phyloP scores from a whole-genome alignment of 129 eudicot genomes.

The Flaveria trinervia region DNA sequence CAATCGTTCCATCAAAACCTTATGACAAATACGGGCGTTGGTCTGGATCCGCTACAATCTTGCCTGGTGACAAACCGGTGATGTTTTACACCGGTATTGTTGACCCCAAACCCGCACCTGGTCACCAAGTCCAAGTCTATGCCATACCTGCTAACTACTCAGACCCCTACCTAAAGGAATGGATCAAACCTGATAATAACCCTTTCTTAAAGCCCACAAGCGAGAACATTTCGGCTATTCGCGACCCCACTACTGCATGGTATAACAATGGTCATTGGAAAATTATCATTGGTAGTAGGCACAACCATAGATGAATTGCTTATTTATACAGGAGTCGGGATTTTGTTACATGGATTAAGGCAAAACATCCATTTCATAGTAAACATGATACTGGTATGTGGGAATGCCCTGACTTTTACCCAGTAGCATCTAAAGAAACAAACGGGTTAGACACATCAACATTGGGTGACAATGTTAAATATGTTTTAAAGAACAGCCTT shows the following conservation, averaged over 20 bases:
- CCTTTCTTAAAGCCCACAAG: conserved; percentile 47
- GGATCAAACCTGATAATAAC: conserved; percentile 75
- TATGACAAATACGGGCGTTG: conserved; percentile 71
- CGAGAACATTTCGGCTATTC: conserved; percentile 50
- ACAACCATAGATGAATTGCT: conserved; percentile 46
- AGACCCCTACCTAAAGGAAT: conserved; percentile 59
- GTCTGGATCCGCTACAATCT: conserved; percentile 84
- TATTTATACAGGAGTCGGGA: conserved; percentile 58
- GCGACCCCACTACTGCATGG: conserved; percentile 93
- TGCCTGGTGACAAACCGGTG: conserved; percentile 63
- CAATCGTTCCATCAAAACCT: conserved; percentile 56
- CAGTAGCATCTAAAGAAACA: conserved; percentile 39
- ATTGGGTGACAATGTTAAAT: conserved; percentile 48
- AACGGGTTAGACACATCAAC: conserved; percentile 62
- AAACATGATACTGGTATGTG: conserved; percentile 53
- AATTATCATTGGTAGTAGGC: conserved; percentile 49
- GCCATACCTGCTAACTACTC: conserved; percentile 73
- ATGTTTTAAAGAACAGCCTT: conserved; percentile 69
- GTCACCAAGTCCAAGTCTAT: conserved; percentile 64
- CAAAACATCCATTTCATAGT: conserved; percentile 50
- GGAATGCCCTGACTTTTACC: conserved; percentile 87
- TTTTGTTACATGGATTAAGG: conserved; percentile 55
- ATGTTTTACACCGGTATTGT: conserved; percentile 66
- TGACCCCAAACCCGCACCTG: conserved; percentile 34
- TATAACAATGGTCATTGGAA: conserved; percentile 65